Evolutionary conservation across 495 filamentous ascomycete species (phyloP).

Genomic region (Hypoxylon crocopeplum): DNA sequence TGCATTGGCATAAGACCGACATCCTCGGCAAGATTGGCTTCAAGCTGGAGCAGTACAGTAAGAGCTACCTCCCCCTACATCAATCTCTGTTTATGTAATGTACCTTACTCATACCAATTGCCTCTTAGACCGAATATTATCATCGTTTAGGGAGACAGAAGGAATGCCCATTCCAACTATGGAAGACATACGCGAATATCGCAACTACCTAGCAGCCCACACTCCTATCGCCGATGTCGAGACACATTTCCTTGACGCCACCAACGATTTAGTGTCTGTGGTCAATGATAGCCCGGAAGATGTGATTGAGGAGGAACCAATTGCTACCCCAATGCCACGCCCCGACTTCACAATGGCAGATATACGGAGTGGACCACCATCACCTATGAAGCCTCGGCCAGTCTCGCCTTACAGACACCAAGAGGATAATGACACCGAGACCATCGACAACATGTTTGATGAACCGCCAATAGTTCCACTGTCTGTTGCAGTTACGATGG

Average conservation of each 20-base stretch:
- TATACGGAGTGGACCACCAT: constrained; percentile 5
- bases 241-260: constrained; percentile 69
- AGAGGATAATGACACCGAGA: constrained; percentile 16
- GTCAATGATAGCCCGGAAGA: constrained; percentile 32
- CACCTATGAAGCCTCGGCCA: constrained; percentile 31
- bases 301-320: constrained; percentile 28
- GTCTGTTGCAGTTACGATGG: constrained; percentile 60
- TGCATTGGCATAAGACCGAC: constrained; percentile 74
- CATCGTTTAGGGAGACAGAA: constrained; percentile 67
- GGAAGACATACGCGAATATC: constrained; percentile 69
- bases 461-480: constrained; percentile 40
- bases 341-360: constrained; percentile 20
- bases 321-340: constrained; percentile 30
- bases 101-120: constrained; percentile 10
- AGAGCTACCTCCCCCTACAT: constrained; percentile 43
- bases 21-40: constrained; percentile 72
- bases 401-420: constrained; percentile 28
- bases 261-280: constrained; percentile 70
- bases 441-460: constrained; percentile 18
- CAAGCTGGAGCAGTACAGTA: constrained; percentile 87
- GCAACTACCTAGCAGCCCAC: constrained; percentile 66
- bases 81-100: constrained; percentile 6
- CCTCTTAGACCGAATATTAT: constrained; percentile 68
- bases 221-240: constrained; percentile 70
- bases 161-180: constrained; percentile 60